phyloP scores from a whole-genome alignment of 2,329 filamentous ascomycete species.

The Colletotrichum tamarilloi region DNA sequence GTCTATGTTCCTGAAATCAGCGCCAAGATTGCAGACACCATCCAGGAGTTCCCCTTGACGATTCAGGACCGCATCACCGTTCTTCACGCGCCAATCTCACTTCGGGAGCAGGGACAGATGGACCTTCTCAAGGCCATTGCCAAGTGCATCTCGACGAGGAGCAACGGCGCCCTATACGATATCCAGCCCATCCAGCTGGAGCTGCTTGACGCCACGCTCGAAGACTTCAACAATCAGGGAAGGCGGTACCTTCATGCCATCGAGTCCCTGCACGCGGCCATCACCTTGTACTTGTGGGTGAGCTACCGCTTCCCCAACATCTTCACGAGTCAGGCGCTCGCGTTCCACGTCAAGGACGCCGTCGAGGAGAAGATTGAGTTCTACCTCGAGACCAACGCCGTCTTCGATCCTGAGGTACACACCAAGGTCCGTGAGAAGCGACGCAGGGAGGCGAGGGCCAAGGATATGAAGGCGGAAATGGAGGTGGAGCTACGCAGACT shows the following conservation, averaged over 20 bases:
- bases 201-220: conserved; percentile 73
- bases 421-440: conserved; percentile 14
- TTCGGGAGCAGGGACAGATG: conserved; percentile 60
- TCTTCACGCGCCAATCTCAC: conserved; percentile 74
- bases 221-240: conserved; percentile 32
- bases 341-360: conserved; percentile 81
- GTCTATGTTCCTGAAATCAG: conserved; percentile 69
- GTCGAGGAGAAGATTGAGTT: conserved; percentile 81
- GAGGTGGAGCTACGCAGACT: conserved; percentile 44
- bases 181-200: conserved; percentile 79
- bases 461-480: conserved; percentile 39
- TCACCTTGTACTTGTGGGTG: conserved; percentile 93
- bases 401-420: conserved; percentile 43
- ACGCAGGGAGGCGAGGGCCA: conserved; percentile 4
- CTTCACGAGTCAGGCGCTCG: conserved; percentile 79
- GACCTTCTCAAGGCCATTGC: conserved; percentile 73
- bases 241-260: conserved; percentile 71
- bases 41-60: conserved; percentile 77
- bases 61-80: conserved; percentile 82
- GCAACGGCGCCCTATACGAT: conserved; percentile 75
- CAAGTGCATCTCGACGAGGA: conserved; percentile 74
- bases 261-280: conserved; percentile 82
- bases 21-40: conserved; percentile 76
- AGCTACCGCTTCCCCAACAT: conserved; percentile 88
- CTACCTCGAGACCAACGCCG: conserved; percentile 56